phyloP scores from a whole-genome alignment of 495 filamentous ascomycete genomes.

The Tuber melanosporum region DNA sequence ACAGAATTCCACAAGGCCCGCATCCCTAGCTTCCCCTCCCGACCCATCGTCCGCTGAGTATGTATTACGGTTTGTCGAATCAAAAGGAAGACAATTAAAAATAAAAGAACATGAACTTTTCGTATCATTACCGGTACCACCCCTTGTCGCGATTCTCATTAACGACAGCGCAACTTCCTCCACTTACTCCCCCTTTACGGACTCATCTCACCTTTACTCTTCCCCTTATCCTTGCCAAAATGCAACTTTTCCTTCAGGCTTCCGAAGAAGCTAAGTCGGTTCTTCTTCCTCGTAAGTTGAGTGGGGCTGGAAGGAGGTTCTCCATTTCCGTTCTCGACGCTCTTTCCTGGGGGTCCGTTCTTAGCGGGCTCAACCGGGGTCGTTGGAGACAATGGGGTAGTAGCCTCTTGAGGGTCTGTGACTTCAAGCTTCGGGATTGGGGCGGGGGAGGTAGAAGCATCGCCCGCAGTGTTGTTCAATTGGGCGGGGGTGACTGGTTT shows the following conservation, averaged over 20 bases:
- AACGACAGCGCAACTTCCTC: constrained; percentile 33
- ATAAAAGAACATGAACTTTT: constrained; percentile 28
- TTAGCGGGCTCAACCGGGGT: constrained; percentile 35
- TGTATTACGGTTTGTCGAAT: constrained; percentile 36
- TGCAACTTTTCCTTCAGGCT: constrained; percentile 55
- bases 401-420: constrained; percentile 6
- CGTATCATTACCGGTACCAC: constrained; percentile 32
- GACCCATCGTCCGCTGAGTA: constrained; percentile 26
- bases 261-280: constrained; percentile 53
- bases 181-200: constrained; percentile 32
- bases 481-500: constrained; percentile 9
- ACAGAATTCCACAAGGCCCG: constrained; percentile 35
- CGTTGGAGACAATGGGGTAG: constrained; percentile 25
- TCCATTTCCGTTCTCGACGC: constrained; percentile 42
- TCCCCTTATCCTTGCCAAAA: constrained; percentile 42
- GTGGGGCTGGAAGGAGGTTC: constrained; percentile 35
- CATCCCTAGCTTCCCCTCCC: constrained; percentile 27
- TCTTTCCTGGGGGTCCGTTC: constrained; percentile 40
- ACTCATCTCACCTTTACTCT: constrained; percentile 40
- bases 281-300: constrained; percentile 56
- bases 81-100: constrained; percentile 32
- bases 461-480: constrained; percentile 11
- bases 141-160: constrained; percentile 36
- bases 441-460: constrained; percentile 2
- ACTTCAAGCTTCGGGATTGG: constrained; percentile 10